Evolutionary conservation across 2,329 filamentous ascomycete genomes (phyloP), one percentile per base, ranked within the genome.

Genomic region (Falciphora oryzae): DNA sequence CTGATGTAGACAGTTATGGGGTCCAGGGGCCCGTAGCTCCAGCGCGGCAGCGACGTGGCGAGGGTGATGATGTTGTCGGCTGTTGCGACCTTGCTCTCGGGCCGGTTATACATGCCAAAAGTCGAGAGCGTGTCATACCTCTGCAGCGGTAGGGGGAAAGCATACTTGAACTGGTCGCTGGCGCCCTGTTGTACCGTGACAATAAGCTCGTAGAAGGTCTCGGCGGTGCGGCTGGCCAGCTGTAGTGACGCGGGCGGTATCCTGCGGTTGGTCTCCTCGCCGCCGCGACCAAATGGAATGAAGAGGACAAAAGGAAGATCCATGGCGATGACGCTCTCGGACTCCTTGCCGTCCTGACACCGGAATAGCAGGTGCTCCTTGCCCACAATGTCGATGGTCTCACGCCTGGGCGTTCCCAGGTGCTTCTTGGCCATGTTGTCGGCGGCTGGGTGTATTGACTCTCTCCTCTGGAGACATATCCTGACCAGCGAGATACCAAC

Each of bases 101-200:
- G 94, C 64, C 93, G 89, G 78, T 98, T 98, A 81, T 98, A 99
- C 95, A 98, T 98, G 77, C 95, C 95, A 79, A 99, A 99, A 1
- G 95, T 98, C 57, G 93, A 97, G 61, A 99, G 82, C 1, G 94
- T 99, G 76, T 99, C 95, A 79, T 98, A 99, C 73, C 95, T 85
- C 69, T 92, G 88, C 70, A 99, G 86, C 1, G 94, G 94, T 56
- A 98, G 90, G 1, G 95, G 92, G 70, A 97, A 97, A 5, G 88
- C 82, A 77, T 96, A 95, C 77, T 96, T 96, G 77, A 91, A 92
- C 78, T 97, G 92, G 67, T 91, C 87, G 71, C 87, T 87, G 70
- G 90, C 89, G 3, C 93, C 92, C 77, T 98, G 94, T 74, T 98
- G 94, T 28, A 99, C 90, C 63, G 90, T 96, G 63, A 99, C 95